Evolutionary conservation across 495 filamentous ascomycete species (phyloP), one percentile per base, ranked within the genome.

Genomic region (Daldinia loculata): DNA sequence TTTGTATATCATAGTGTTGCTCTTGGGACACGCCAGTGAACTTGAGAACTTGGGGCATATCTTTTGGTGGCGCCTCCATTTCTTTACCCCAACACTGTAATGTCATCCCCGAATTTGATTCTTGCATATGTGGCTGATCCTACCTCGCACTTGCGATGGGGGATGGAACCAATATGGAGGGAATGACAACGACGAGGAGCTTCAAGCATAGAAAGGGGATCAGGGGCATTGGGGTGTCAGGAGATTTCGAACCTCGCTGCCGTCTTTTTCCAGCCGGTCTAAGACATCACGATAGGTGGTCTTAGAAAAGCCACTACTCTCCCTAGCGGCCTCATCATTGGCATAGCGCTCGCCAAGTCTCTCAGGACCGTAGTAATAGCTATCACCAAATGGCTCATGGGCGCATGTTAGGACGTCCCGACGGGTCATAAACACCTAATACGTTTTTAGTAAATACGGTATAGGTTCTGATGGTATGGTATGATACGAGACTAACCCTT

Each of bases 381-480:
- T 92, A 77, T 99, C 95, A 15, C 95, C 95, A 73, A 98, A 98
- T 1, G 95, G 95, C 79, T 99, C 95, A 77, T 99, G 95, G 70
- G 95, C 80, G 78, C 93, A 97, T 69, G 88, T 82, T 30, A 99
- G 86, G 26, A 84, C 90, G 67, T 95, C 91, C 27, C 84, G 83
- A 66, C 91, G 89, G 68, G 94, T 97, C 95, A 99, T 98, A 78
- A 99, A 97, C 66, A 98, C 92, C 93, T 97, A 68, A 12, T 38
- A 29, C 2, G 8, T 24, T 58, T 58, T 66, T 60, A 71, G 39
- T 29, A 51, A 58, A 38, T 38, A 48, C n/a, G 24, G 11, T 43
- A 27, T 65, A 56, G 32, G 32, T 38, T 53, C 41, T 48, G 43
- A 27, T 6, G 50, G 56, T 22, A 39, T 17, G 29, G 55, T 64